Base-by-base conservation (phyloP, 2,329 filamentous ascomycete species). In the Alternaria gaisen region DNA sequence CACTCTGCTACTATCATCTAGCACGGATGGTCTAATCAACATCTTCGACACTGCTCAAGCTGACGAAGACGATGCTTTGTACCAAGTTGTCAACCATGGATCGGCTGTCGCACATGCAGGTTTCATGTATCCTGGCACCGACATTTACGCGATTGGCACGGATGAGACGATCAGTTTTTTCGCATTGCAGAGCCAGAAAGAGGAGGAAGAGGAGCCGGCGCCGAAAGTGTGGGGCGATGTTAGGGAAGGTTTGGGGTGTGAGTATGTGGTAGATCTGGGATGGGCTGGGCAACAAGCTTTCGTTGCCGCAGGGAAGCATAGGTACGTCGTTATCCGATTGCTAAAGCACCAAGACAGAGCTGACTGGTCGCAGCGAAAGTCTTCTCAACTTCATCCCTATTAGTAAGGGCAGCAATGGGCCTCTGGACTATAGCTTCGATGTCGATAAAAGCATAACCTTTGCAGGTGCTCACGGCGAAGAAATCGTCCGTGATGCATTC, bases 161-260 rank as follows among this genome's bases (percentile, higher is more conserved):
- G 92, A 94, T 74, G 92, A 95, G 81, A 88, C 87, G 60, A 86
- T 93, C 64, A 89, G 90, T 18, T 84, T 93, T 58, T 93, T 93
- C 74, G 86, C 89, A 63, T 81, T 91, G 56, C 86, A 88, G 48
- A 90, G 90, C 64, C 85, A 86, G 40, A 81, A 83, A n/a, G 85
- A 86, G 46, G 86, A 86, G 18, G 88, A 87, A 10, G 80, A 84
- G 40, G 81, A 83, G 53, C 78, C 81, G 1, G 72, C 80, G 5
- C 82, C 83, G 26, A 75, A 70, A 40, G 60, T 63, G 1, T 89
- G 92, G 72, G 91, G 91, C 3, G 91, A 95, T 72, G 82, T 93
- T 73, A 83, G 92, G 30, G 80, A 83, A 61, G 79, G 80, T n/a
- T 76, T 94, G 6, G 84, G 82, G 4, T 92, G 90, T 65, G 90